Evolutionary conservation across 2,329 filamentous ascomycete species (phyloP), one percentile per base, ranked within the genome.

Genomic region (Triangularia setosa): DNA sequence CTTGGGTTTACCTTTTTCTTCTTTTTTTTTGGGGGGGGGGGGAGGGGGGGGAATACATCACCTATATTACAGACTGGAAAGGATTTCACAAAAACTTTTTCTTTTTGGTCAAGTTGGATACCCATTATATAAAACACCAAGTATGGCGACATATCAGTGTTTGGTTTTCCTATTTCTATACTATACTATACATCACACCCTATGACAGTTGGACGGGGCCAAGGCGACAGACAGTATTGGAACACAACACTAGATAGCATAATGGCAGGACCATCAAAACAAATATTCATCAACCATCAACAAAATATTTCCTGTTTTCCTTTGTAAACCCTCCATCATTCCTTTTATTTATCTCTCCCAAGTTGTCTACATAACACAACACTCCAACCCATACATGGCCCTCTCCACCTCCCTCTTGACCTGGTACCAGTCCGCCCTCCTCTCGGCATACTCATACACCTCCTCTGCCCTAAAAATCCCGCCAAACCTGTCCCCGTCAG

Each of bases 311-410:
- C 5, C n/a, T 44, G 35, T 44, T 5, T 44, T 44, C 18, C 11
- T 44, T 4, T n/a, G 6, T 18, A 18, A 18, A 18, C 40, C 40
- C 7, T 9, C n/a, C 12, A 1, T 12, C 30, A 33, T 9, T n/a
- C 18, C 40, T n/a, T 40, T 16, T 40, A 40, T 40, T 5, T 40
- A n/a, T 18, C n/a, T n/a, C 2, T 48, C n/a, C 8, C 40, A 48
- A 7, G n/a, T n/a, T 55, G 18, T 53, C 58, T 60, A 98, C 93
- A 97, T 98, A 53, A 96, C 74, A 55, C 75, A 76, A 77, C 95
- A 99, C 65, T 95, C 94, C 75, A 97, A 86, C 4, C 95, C 95
- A 78, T 97, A 98, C 93, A 99, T 97, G 67, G 93, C 93, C 78
- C 91, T 90, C 81, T 99, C 95, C 5, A 99, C 95, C 68, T 93